phyloP scores from a whole-genome alignment of 495 filamentous ascomycete genomes.

The Talaromyces nanjingensis region DNA sequence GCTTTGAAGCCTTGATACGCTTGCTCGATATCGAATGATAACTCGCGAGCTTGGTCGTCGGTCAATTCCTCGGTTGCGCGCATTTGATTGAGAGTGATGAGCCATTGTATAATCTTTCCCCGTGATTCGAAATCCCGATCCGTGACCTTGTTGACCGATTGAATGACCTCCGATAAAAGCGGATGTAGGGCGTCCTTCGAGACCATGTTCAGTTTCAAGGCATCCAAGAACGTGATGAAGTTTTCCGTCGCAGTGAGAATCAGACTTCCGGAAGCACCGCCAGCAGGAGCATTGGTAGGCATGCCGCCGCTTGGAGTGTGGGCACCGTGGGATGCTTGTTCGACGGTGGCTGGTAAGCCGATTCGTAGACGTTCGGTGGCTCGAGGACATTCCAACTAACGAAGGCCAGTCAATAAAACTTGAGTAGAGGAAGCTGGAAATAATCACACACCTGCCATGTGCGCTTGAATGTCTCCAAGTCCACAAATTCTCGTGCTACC shows the following conservation, averaged over 20 bases:
- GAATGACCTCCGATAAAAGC: slow-evolving; percentile 86
- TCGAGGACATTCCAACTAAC: slow-evolving; percentile 84
- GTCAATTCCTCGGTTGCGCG: slow-evolving; percentile 84
- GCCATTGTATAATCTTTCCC: slow-evolving; percentile 96
- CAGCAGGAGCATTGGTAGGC: slow-evolving; percentile 25
- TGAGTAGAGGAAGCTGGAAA: background rate
- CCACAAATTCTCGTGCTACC: slow-evolving; percentile 73
- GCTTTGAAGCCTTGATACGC: slow-evolving; percentile 89
- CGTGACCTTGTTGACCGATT: slow-evolving; percentile 92
- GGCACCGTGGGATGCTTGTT: slow-evolving; percentile 42
- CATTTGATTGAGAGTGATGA: slow-evolving; percentile 97
- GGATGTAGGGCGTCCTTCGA: slow-evolving; percentile 96
- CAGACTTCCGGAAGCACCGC: slow-evolving; percentile 59
- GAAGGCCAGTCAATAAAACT: slow-evolving; percentile 3
- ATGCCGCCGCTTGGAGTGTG: slow-evolving; percentile 33
- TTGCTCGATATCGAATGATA: slow-evolving; percentile 81
- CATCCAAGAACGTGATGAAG: slow-evolving; percentile 97
- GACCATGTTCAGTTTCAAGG: slow-evolving; percentile 76
- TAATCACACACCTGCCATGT: slow-evolving; percentile 70
- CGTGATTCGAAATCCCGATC: slow-evolving; percentile 87
- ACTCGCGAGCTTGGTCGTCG: slow-evolving; percentile 79
- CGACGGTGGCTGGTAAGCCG: slow-evolving; percentile 67
- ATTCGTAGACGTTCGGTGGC: slow-evolving; percentile 89
- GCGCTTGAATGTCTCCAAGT: slow-evolving; percentile 88
- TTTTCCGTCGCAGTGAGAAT: slow-evolving; percentile 88